Base-by-base conservation (phyloP, 169 alveolate genomes). In the Plasmodium yoelii region DNA sequence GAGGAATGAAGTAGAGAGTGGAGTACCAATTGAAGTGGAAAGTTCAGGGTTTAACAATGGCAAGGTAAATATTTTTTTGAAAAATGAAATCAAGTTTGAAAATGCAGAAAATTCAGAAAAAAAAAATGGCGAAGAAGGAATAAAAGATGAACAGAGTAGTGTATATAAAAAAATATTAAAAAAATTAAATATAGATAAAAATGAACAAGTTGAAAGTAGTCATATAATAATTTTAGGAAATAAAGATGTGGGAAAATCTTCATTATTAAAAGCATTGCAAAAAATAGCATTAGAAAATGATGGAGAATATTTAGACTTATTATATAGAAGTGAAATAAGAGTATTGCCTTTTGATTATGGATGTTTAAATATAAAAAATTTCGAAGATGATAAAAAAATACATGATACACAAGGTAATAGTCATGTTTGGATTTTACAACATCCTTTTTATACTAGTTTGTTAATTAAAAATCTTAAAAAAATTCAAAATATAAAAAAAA, bases 291-390 rank as follows among this genome's bases (percentile, higher is more conserved):
- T 73, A 5, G 60, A 73, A 12, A 61, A 61, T 2, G 68, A 73
- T 73, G 65, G 47, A 13, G 47, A 77, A 19, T 55, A 44, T 64
- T 69, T 7, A 39, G 88, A 77, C 49, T 15, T 49, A 15, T 15
- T 73, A 22, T 77, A 77, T 59, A 28, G 34, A 51, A 77, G 26
- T 57, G 68, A 57, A 46, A 69, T 51, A 49, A 28, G 88, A 44
- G 88, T 77, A n/a, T 68, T 77, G 5, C 88, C 88, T 28, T 55
- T 77, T 49, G 88, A 64, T 77, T 77, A 77, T n/a, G 88, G 77
- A 22, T 77, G 80, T 57, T 77, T 77, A 77, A 22, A 24, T 8
- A 44, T 77, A 63, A 77, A 51, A 77, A 64, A 77, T 64, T 47
- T 77, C 12, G 88, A 64, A 9, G 88, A 77, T 49, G 47, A 77